A percentile compares a stretch with the other conserved stretches of the same genome.
Evolutionary conservation across 768 basidiomycete species (phyloP).

Genomic region (Lentinula boryana): DNA sequence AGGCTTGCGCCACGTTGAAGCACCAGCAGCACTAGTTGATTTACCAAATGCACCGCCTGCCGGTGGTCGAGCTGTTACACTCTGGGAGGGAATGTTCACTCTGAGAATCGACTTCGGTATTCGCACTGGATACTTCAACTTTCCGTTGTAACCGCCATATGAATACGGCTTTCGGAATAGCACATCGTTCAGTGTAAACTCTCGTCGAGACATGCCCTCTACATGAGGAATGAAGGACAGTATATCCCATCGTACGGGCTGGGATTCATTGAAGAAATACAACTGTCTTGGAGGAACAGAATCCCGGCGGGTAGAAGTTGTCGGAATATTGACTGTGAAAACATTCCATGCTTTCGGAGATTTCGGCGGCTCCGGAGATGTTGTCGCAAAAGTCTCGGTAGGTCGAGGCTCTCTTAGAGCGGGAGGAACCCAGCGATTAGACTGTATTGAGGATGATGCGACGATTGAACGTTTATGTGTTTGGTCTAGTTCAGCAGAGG

Average conservation of each 20-base stretch:
- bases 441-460: conserved; percentile 11
- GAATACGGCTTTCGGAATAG: conserved; percentile 41
- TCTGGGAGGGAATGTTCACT: not conserved
- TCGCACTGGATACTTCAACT: conserved; percentile 32
- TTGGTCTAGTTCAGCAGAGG: conserved; percentile 18
- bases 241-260: conserved; percentile 52
- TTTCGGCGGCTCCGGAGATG: conserved; percentile 40
- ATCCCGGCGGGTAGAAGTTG: conserved; percentile 32
- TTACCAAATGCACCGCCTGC: conserved; percentile 9
- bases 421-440: conserved; percentile 54
- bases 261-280: conserved; percentile 31
- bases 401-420: conserved; percentile 37
- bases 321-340: conserved; percentile 44
- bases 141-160: conserved; percentile 27
- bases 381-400: conserved; percentile 39
- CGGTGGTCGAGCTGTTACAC: not conserved
- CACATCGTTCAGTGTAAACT: conserved; percentile 59
- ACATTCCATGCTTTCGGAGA: conserved; percentile 36
- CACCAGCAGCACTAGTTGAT: conserved; percentile 6
- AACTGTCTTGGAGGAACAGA: conserved; percentile 44
- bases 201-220: conserved; percentile 54
- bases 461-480: conserved; percentile 15
- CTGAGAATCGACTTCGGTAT: conserved; percentile 30
- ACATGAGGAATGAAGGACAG: conserved; percentile 70
- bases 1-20: conserved; percentile 9